A percentile compares a stretch with the other conserved stretches of the same genome.
phyloP scores from a whole-genome alignment of 345 rosid genomes.

The Cochlearia excelsa region DNA sequence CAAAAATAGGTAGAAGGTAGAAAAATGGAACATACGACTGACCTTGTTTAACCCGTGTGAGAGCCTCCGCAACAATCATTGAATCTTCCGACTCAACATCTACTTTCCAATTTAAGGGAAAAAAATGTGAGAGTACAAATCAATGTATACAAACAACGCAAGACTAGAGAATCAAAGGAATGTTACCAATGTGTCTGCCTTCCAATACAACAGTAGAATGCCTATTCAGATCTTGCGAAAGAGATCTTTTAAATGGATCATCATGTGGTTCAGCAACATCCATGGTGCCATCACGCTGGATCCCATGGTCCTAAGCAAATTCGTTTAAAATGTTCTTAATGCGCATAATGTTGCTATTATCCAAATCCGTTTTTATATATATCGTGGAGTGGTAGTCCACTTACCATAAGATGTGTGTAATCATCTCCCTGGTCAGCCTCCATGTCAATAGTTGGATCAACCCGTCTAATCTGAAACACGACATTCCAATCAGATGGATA shows the following conservation, averaged over 20 bases:
- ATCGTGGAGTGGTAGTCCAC: neutral
- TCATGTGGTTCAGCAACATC: conserved; percentile 50
- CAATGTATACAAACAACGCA: too few species aligned
- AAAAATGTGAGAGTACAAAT: too few species aligned
- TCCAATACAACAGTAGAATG: conserved; percentile 92
- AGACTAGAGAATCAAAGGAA: too few species aligned
- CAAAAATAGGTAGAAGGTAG: too few species aligned
- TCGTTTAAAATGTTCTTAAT: too few species aligned
- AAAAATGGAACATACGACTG: too few species aligned
- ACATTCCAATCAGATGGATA: conserved; percentile 6
- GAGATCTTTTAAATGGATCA: conserved; percentile 57
- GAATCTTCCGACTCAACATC: too few species aligned
- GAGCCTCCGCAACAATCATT: too few species aligned
- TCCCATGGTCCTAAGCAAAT: conserved; percentile 90
- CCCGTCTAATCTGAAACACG: conserved; percentile 62
- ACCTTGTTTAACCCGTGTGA: too few species aligned
- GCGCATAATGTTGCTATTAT: too few species aligned
- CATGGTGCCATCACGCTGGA: conserved; percentile 60
- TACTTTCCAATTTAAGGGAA: too few species aligned
- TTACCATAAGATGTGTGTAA: conserved; percentile 85
- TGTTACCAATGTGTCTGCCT: conserved; percentile 60
- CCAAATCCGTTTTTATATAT: too few species aligned
- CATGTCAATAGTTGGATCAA: conserved; percentile 58
- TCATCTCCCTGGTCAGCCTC: conserved; percentile 91
- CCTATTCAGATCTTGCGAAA: conserved; percentile 72